phyloP scores from a whole-genome alignment of 1,284 basidiomycete species.

The Pseudozyma pruni region DNA sequence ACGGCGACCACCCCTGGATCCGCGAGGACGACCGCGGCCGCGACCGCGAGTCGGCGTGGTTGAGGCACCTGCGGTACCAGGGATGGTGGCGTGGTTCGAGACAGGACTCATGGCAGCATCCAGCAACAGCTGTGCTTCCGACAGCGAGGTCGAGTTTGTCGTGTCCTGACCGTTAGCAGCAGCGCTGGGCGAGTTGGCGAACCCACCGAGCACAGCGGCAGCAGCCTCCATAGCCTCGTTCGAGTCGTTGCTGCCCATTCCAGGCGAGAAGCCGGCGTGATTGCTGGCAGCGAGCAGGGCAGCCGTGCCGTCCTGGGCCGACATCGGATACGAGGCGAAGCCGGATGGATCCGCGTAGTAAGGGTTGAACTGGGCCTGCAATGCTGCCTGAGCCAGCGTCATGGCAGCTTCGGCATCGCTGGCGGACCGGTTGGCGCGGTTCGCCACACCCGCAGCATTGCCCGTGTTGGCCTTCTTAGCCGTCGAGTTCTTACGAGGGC shows the following conservation, averaged over 20 bases:
- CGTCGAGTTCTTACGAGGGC: slow-evolving; percentile 39
- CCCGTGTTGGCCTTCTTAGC: slow-evolving; percentile 46
- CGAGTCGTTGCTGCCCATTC: slow-evolving; percentile 47
- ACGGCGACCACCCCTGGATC: slow-evolving; percentile 27
- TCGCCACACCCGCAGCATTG: slow-evolving; percentile 37
- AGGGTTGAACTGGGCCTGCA: slow-evolving; percentile 52
- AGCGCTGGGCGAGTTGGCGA: slow-evolving; percentile 32
- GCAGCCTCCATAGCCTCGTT: slow-evolving; percentile 53
- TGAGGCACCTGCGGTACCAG: slow-evolving; percentile 5
- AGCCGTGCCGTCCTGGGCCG: slow-evolving; percentile 45
- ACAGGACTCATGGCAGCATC: slow-evolving; percentile 55
- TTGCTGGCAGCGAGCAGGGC: slow-evolving; percentile 49
- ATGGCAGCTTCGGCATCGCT: slow-evolving; percentile 60
- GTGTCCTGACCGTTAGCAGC: slow-evolving; percentile 11
- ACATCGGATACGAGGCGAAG: slow-evolving; percentile 35
- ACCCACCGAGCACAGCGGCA: slow-evolving; percentile 49
- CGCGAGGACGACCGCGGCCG: slow-evolving; percentile 43
- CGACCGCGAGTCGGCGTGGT: slow-evolving; percentile 15
- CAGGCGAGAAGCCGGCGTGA: slow-evolving; percentile 43
- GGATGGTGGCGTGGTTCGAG: slow-evolving; percentile 38
- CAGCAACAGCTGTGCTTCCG: slow-evolving; percentile 48
- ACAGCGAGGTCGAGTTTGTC: slow-evolving; percentile 35
- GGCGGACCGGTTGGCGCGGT: slow-evolving; percentile 50
- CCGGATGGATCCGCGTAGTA: slow-evolving; percentile 40
- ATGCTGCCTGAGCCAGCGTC: slow-evolving; percentile 55